Conservation (phyloP, 768 basidiomycete species). For the Mycena latifolia region DNA sequence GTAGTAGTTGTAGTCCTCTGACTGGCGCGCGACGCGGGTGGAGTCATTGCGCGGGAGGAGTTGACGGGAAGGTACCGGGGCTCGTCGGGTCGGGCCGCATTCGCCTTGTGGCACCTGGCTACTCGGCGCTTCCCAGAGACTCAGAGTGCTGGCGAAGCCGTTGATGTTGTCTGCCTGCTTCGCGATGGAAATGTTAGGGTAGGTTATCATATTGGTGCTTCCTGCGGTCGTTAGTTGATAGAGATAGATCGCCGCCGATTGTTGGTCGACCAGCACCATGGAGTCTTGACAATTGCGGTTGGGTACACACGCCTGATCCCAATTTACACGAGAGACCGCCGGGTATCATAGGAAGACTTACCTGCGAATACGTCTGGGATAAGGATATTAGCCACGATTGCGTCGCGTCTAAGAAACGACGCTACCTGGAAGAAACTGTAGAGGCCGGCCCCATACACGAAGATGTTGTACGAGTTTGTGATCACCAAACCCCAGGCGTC, state of each 20-base stretch:
- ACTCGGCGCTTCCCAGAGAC: constrained; percentile 42
- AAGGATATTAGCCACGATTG: neutral
- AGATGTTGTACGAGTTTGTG: too few relatives aligned
- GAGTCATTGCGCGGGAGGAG: too few relatives aligned
- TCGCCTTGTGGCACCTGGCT: too few relatives aligned
- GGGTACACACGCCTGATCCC: constrained; percentile 3
- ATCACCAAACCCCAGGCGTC: too few relatives aligned
- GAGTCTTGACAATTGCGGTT: constrained; percentile 17
- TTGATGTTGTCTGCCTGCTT: too few relatives aligned
- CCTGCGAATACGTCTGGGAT: constrained; percentile 3
- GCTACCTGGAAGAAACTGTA: constrained; percentile 69
- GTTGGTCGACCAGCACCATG: constrained; percentile 46
- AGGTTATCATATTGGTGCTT: constrained; percentile 55
- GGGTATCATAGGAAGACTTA: too few relatives aligned
- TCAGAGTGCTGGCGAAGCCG: constrained; percentile 59
- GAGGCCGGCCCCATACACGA: constrained; percentile 63
- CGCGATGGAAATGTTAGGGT: constrained; percentile 50
- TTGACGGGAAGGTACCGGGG: too few relatives aligned
- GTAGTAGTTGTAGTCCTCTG: too few relatives aligned
- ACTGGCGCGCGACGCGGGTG: too few relatives aligned
- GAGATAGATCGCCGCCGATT: constrained; percentile 52
- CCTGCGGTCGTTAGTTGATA: constrained; percentile 65
- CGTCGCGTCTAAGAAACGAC: constrained; percentile 38
- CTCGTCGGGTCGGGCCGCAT: too few relatives aligned
- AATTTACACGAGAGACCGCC: too few relatives aligned